Evolutionary conservation across 2,329 filamentous ascomycete species (phyloP), one percentile per base, ranked within the genome.

Genomic region (Hypoxylon sp.): DNA sequence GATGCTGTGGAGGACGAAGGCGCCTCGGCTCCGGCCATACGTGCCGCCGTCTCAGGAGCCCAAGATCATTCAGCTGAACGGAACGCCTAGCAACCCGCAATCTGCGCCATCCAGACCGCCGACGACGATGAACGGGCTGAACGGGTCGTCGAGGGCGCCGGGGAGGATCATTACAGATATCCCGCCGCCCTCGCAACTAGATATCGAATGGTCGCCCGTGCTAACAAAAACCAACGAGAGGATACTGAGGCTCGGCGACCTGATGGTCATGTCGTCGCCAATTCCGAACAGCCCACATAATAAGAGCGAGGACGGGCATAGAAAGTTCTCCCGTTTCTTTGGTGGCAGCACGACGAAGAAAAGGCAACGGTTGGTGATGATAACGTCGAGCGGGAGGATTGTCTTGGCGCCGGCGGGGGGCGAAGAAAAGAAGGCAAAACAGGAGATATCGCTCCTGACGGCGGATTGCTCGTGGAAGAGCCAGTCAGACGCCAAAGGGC

Each of bases 151-250:
- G 21, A 81, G 92, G 52, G 83, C 85, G 8, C 89, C 92, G 26
- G 83, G 90, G 1, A 83, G 92, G 60, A 87, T 97, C 58, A 96
- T 99, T 59, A 98, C 95, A 1, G 95, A 99, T 74, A 82, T 99
- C 8, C 92, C 95, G 13, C 94, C 95, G n/a, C 95, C 95, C 0
- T 97, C 91, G 47, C 95, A 98, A 73, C 80, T 99, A 21, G 95
- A 99, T 71, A 96, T 99, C 55, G 95, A 99, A 75, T 99, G 95
- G 95, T 97, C 94, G 0, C 95, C 95, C 0, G 93, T 99, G 3
- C 79, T 99, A 52, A 97, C 91, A 8, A 88, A 88, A 69, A 88
- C 87, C 58, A 97, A 98, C 70, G 95, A 99, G 75, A 86, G 95
- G 29, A 99, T 99, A 66, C 75, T 99, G 62, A 97, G 96, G 74